Percentiles rank a stretch among this genome's conserved stretches.
Evolutionary conservation across 257 asterid genomes (phyloP).

Genomic region (Gentiana dahurica): DNA sequence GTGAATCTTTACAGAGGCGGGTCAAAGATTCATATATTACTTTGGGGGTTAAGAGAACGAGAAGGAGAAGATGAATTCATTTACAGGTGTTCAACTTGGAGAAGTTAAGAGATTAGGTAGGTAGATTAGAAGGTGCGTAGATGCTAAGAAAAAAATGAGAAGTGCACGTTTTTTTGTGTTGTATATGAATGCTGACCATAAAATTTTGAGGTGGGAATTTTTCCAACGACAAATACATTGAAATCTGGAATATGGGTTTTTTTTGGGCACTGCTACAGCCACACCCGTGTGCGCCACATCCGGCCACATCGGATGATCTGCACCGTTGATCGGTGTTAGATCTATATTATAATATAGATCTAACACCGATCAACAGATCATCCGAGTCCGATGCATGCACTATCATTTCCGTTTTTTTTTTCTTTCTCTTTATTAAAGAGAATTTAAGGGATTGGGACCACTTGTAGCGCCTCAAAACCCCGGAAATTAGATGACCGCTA

Average conservation of each 20-base stretch:
- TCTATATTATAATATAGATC: too few relatives aligned
- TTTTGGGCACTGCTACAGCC: too few relatives aligned
- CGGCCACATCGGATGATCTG: too few relatives aligned
- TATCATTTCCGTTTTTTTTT: too few relatives aligned
- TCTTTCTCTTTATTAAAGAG: too few relatives aligned
- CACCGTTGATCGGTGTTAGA: too few relatives aligned
- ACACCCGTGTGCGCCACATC: too few relatives aligned
- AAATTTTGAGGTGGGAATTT: conserved; percentile 38
- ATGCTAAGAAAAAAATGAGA: not conserved
- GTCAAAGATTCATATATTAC: conserved; percentile 21
- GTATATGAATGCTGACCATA: conserved; percentile 26
- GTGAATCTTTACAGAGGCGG: conserved; percentile 9
- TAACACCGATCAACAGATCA: too few relatives aligned
- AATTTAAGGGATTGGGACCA: too few relatives aligned
- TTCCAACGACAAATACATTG: conserved; percentile 23
- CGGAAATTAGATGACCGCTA: too few relatives aligned
- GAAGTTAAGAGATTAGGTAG: conserved; percentile 4
- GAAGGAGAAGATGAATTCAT: conserved; percentile 15
- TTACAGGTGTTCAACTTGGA: conserved; percentile 9
- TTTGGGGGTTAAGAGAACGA: not conserved
- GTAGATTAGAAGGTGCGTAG: not conserved
- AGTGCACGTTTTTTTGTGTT: not conserved
- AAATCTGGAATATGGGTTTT: not conserved
- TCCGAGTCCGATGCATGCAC: too few relatives aligned
- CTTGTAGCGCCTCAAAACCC: too few relatives aligned